Evolutionary conservation across 768 basidiomycete genomes (phyloP).

Genomic region (Russula sp.): DNA sequence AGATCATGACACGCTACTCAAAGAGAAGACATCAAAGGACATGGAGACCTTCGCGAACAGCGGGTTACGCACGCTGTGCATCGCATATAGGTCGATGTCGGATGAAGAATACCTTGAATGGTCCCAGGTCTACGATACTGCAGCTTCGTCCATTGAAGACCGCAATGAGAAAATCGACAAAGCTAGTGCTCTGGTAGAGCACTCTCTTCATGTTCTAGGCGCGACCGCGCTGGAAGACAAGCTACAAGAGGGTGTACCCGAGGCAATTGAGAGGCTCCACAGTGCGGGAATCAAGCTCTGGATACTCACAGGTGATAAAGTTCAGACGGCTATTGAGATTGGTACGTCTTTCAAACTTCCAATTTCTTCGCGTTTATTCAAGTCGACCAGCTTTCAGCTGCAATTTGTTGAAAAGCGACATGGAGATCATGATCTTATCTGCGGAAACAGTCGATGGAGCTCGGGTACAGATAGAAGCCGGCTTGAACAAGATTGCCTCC

Average conservation of each 20-base stretch:
- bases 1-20: slow-evolving; percentile 67
- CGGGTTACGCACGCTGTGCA: slow-evolving; percentile 86
- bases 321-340: slow-evolving; percentile 98
- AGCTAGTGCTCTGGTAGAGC: slow-evolving; percentile 79
- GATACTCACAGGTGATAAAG: slow-evolving; percentile 97
- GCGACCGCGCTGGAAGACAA: slow-evolving; percentile 98
- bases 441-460: slow-evolving; percentile 72
- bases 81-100: slow-evolving; percentile 69
- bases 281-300: slow-evolving; percentile 95
- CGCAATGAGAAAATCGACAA: slow-evolving; percentile 91
- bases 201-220: slow-evolving; percentile 76
- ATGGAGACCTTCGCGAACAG: slow-evolving; percentile 93
- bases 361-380: background rate
- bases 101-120: slow-evolving; percentile 85
- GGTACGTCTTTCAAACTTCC: slow-evolving; percentile 34
- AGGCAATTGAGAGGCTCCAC: slow-evolving; percentile 89
- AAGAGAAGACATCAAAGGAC: slow-evolving; percentile 74
- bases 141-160: slow-evolving; percentile 66
- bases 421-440: slow-evolving; percentile 97
- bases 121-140: slow-evolving; percentile 75
- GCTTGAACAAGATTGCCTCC: slow-evolving; percentile 90
- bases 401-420: slow-evolving; percentile 87
- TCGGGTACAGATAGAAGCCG: slow-evolving; percentile 83
- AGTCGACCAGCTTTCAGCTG: slow-evolving; percentile 64
- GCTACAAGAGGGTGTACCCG: slow-evolving; percentile 93